Conservation (phyloP, 2,329 filamentous ascomycete species). For the Endoconidiophora laricicola region DNA sequence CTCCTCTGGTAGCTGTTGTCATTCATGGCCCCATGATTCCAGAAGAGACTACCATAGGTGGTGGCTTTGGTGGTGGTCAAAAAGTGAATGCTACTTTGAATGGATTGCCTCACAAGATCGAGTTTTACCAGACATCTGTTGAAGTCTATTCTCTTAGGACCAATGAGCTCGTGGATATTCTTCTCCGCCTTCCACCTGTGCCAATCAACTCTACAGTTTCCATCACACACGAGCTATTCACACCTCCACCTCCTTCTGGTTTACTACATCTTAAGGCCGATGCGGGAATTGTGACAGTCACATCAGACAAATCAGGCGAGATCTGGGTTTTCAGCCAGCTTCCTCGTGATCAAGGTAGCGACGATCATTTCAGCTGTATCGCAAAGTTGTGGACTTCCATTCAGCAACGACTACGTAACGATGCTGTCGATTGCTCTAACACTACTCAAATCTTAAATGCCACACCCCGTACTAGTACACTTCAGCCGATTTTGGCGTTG, state of each 20-base stretch:
- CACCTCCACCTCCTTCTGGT: slow-evolving; percentile 52
- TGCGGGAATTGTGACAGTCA: slow-evolving; percentile 52
- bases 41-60: slow-evolving; percentile 18
- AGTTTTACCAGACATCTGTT: slow-evolving; percentile 69
- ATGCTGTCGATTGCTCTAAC: slow-evolving; percentile 30
- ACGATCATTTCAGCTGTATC: slow-evolving; percentile 45
- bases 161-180: slow-evolving; percentile 51
- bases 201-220: slow-evolving; percentile 38
- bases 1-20: slow-evolving; percentile 60
- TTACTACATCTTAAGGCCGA: slow-evolving; percentile 60
- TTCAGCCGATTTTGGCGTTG: slow-evolving; percentile 51
- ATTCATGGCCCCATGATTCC: slow-evolving; percentile 57
- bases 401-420: slow-evolving; percentile 40
- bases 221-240: slow-evolving; percentile 45
- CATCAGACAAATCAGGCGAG: slow-evolving; percentile 73
- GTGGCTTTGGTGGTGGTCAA: slow-evolving; percentile 16
- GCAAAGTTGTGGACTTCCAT: slow-evolving; percentile 88
- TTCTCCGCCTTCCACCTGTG: slow-evolving; percentile 53
- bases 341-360: slow-evolving; percentile 18
- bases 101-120: slow-evolving; percentile 24
- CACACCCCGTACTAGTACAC: slow-evolving; percentile 26
- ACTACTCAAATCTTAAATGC: slow-evolving; percentile 22
- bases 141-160: slow-evolving; percentile 75
- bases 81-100: slow-evolving; percentile 14
- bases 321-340: slow-evolving; percentile 57